A percentile compares a stretch with the other conserved stretches of the same genome.
Conservation (phyloP, 2,329 filamentous ascomycete genomes). For the Aspergillus oerlinghausenensis region DNA sequence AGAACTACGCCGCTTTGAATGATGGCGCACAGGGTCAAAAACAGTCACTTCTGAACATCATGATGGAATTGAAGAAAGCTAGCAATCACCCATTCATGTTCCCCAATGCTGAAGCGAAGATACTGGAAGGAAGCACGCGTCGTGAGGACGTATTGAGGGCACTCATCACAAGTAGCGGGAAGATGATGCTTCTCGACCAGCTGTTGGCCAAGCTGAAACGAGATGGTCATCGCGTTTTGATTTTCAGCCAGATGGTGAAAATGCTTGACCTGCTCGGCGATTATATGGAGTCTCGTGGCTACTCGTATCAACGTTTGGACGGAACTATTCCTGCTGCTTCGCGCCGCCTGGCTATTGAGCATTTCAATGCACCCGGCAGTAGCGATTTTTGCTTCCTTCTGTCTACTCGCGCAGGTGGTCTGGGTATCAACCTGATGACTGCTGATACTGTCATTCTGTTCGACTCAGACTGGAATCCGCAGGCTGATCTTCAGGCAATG, state of each 20-base stretch:
- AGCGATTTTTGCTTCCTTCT: conserved; percentile 95
- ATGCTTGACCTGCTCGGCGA: conserved; percentile 96
- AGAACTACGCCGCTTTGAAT: conserved; percentile 91
- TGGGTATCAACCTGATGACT: conserved; percentile 99
- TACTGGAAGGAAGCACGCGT: conserved; percentile 72
- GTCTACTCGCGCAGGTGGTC: conserved; percentile 88
- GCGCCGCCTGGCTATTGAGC: conserved; percentile 90
- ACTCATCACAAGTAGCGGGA: conserved; percentile 93
- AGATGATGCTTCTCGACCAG: conserved; percentile 98
- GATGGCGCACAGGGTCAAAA: conserved; percentile 87
- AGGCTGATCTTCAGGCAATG: conserved; percentile 97
- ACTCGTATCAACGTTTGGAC: conserved; percentile 90
- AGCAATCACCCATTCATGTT: conserved; percentile 99
- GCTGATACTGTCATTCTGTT: conserved; percentile 97
- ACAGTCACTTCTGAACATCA: conserved; percentile 92
- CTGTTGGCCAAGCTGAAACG: conserved; percentile 89
- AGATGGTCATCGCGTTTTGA: conserved; percentile 91
- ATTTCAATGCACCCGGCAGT: conserved; percentile 96
- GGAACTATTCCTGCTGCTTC: conserved; percentile 88
- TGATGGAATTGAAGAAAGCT: conserved; percentile 99
- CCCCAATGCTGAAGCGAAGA: conserved; percentile 83
- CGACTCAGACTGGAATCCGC: conserved; percentile 94
- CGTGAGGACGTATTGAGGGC: conserved; percentile 89
- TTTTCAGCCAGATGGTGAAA: conserved; percentile 99
- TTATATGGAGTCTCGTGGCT: conserved; percentile 87